Evolutionary conservation across 495 filamentous ascomycete genomes (phyloP).

Genomic region (Pyronema omphalodes): DNA sequence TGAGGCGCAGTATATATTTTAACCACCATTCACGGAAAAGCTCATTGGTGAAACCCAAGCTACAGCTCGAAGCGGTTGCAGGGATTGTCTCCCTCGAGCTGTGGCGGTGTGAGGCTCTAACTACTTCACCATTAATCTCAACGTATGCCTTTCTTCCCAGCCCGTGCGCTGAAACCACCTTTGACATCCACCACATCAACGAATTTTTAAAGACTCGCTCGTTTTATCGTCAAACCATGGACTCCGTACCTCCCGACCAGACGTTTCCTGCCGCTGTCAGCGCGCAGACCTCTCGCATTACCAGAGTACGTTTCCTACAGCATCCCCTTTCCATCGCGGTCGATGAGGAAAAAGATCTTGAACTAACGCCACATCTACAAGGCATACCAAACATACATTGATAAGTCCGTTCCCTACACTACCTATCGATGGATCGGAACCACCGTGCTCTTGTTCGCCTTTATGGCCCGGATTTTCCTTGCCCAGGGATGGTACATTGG

Average conservation of each 20-base stretch:
- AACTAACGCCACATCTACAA: slow-evolving; percentile 30
- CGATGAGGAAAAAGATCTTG: slow-evolving; percentile 13
- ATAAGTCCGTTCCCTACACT: slow-evolving; percentile 74
- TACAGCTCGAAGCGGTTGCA: too few species aligned
- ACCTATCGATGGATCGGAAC: slow-evolving; percentile 80
- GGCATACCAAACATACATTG: slow-evolving; percentile 90
- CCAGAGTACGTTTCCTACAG: slow-evolving; percentile 33
- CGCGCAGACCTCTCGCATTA: slow-evolving; percentile 58
- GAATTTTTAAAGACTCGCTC: neutral
- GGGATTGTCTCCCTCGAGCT: too few species aligned
- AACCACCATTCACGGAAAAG: too few species aligned
- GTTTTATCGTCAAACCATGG: slow-evolving; percentile 5
- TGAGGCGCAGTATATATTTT: too few species aligned
- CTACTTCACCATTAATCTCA: too few species aligned
- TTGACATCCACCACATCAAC: too few species aligned
- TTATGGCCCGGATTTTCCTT: slow-evolving; percentile 74
- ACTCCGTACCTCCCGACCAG: slow-evolving; percentile 18
- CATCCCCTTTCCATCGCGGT: slow-evolving; percentile 1
- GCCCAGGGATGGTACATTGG: slow-evolving; percentile 98
- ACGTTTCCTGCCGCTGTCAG: slow-evolving; percentile 40
- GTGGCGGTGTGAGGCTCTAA: too few species aligned
- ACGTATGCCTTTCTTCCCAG: too few species aligned
- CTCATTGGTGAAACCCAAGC: too few species aligned
- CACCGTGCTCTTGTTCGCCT: slow-evolving; percentile 48
- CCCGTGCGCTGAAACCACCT: too few species aligned